A percentile compares a stretch with the other conserved stretches of the same genome.
phyloP scores from a whole-genome alignment of 2,329 filamentous ascomycete genomes.

The Exophiala viscosa region DNA sequence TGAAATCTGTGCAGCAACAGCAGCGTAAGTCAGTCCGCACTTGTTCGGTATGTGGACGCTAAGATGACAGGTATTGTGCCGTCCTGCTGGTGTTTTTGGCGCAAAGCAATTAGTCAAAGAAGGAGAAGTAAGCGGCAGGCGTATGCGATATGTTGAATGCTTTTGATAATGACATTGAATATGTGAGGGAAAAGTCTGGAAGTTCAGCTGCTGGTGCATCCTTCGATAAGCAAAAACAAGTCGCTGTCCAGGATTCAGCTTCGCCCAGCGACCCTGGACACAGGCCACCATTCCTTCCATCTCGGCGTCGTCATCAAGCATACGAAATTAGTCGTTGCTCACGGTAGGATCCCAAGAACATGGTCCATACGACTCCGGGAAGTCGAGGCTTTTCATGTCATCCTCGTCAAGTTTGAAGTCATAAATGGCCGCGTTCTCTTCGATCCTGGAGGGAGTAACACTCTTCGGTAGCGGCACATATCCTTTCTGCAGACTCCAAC shows the following conservation, averaged over 20 bases:
- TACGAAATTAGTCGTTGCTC: constrained; percentile 18
- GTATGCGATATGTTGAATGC: too few relatives aligned
- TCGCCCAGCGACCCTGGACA: too few relatives aligned
- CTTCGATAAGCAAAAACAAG: too few relatives aligned
- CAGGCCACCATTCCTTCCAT: too few relatives aligned
- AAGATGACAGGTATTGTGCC: constrained; percentile 12
- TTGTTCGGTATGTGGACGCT: neutral
- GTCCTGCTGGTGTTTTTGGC: constrained; percentile 14
- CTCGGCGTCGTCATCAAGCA: neutral
- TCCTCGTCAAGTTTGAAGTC: constrained; percentile 58
- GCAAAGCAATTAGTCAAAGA: constrained; percentile 2
- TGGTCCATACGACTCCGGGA: constrained; percentile 53
- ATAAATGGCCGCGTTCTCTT: constrained; percentile 58
- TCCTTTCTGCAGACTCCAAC: constrained; percentile 61
- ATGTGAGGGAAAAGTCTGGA: neutral
- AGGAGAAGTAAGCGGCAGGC: too few relatives aligned
- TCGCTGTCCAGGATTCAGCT: too few relatives aligned
- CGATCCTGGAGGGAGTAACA: constrained; percentile 56
- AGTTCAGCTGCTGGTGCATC: neutral
- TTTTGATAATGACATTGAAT: too few relatives aligned
- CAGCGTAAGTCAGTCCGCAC: constrained; percentile 6
- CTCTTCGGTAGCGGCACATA: constrained; percentile 63
- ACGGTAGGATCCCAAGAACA: constrained; percentile 57
- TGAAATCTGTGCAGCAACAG: constrained; percentile 14
- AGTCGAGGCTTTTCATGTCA: constrained; percentile 55